phyloP scores from a whole-genome alignment of 768 basidiomycete species.

The Podaxis mareebaensis region DNA sequence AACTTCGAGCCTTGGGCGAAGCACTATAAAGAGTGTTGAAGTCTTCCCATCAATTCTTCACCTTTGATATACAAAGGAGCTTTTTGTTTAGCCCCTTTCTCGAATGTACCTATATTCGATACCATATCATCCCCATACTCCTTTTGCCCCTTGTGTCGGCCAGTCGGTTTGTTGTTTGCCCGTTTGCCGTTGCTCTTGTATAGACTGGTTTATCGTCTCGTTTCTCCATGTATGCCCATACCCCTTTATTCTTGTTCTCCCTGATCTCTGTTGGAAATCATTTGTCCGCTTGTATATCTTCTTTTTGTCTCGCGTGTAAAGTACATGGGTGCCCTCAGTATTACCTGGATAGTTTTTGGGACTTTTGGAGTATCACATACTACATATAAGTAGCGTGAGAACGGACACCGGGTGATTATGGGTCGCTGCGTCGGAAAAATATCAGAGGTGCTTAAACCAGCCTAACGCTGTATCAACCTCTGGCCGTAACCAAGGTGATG shows the following conservation, averaged over 20 bases:
- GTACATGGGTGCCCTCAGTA: neutral
- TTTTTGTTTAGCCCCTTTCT: neutral
- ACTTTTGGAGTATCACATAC: too few relatives aligned
- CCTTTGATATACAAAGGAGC: neutral
- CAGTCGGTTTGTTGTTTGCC: neutral
- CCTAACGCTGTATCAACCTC: neutral
- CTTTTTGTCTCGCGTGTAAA: neutral
- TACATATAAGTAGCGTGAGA: neutral
- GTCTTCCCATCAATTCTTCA: neutral
- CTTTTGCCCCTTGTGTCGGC: neutral
- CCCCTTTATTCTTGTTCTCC: neutral
- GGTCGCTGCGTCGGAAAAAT: neutral
- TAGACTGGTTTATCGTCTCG: neutral
- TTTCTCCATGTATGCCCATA: neutral
- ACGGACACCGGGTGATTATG: neutral
- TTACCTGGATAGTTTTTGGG: neutral
- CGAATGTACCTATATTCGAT: neutral
- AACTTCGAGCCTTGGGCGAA: conserved; percentile 27
- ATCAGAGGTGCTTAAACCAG: neutral
- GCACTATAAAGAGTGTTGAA: conserved; percentile 19
- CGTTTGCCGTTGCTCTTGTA: neutral
- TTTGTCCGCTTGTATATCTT: neutral
- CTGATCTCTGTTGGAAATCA: neutral
- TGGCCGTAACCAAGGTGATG: neutral
- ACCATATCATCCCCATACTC: too few relatives aligned